Evolutionary conservation across 768 basidiomycete species (phyloP).

Genomic region (Tremella fuciformis): DNA sequence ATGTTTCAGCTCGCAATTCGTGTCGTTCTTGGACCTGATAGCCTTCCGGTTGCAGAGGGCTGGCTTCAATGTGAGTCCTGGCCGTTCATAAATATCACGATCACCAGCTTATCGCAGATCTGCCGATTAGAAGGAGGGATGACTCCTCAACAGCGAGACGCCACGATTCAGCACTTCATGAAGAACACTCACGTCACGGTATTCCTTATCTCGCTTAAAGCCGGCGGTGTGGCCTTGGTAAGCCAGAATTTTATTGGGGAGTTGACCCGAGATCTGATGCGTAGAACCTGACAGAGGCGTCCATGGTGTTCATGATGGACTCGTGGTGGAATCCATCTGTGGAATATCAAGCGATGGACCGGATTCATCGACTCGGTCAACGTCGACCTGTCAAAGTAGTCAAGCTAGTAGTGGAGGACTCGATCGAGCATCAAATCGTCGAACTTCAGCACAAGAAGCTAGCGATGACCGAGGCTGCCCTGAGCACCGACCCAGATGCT

Average conservation of each 20-base stretch:
- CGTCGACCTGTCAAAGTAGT: constrained; percentile 87
- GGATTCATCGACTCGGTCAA: constrained; percentile 94
- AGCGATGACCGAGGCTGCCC: constrained; percentile 69
- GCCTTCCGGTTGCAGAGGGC: constrained; percentile 87
- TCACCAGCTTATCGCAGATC: constrained; percentile 57
- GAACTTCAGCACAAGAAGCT: constrained; percentile 98
- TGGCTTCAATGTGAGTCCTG: constrained; percentile 70
- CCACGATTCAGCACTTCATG: constrained; percentile 93
- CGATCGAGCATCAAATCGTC: constrained; percentile 85
- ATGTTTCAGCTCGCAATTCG: constrained; percentile 47
- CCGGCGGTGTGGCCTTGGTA: constrained; percentile 66
- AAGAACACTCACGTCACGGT: constrained; percentile 90
- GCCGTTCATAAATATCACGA: background rate
- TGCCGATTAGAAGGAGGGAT: constrained; percentile 95
- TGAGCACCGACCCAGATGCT: constrained; percentile 54
- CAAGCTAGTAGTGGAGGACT: constrained; percentile 91
- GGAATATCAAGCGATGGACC: constrained; percentile 72
- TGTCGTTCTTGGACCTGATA: constrained; percentile 67
- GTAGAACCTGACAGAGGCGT: constrained; percentile 59
- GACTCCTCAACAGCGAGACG: constrained; percentile 92
- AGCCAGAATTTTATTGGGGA: constrained; percentile 58
- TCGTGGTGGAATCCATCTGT: constrained; percentile 99
- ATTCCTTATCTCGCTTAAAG: constrained; percentile 91
- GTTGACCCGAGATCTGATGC: constrained; percentile 13
- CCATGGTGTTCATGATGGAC: constrained; percentile 93